phyloP scores from a whole-genome alignment of 2,329 filamentous ascomycete species.

The Leptographium flavum region DNA sequence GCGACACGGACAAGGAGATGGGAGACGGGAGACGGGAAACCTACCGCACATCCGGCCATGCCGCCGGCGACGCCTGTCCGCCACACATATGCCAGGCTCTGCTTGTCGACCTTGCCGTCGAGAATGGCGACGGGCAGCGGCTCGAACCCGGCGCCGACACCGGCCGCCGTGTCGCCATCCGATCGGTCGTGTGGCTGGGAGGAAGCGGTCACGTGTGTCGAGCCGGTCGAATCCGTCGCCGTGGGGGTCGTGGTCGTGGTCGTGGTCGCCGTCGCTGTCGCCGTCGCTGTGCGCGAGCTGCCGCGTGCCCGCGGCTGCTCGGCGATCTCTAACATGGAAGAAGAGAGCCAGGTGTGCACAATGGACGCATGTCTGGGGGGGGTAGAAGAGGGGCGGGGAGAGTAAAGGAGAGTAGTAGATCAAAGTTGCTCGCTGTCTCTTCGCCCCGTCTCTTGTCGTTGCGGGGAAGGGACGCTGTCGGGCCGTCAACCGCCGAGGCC shows the following conservation, averaged over 20 bases:
- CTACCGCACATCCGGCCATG: constrained; percentile 78
- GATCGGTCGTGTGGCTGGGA: no score
- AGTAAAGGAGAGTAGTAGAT: not conserved
- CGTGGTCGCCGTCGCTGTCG: not conserved
- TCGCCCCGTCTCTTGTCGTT: no score
- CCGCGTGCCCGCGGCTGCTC: constrained; percentile 24
- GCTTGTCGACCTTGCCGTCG: constrained; percentile 44
- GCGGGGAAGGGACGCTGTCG: no score
- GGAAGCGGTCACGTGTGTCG: no score
- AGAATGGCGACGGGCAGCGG: constrained; percentile 32
- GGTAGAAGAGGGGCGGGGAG: not conserved
- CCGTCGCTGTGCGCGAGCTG: constrained; percentile 5
- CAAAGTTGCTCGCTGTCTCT: not conserved
- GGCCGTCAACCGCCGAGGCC: no score
- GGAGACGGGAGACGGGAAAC: constrained; percentile 18
- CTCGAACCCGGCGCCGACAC: constrained; percentile 19
- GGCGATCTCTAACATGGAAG: constrained; percentile 38
- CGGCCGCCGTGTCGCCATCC: not conserved
- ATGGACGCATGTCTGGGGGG: constrained; percentile 35
- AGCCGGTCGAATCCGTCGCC: no score
- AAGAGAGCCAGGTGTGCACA: constrained; percentile 1
- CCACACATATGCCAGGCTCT: constrained; percentile 70
- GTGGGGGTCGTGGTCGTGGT: not conserved
- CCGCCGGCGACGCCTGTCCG: constrained; percentile 79
- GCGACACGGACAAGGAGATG: not conserved